phyloP scores from a whole-genome alignment of 129 eudicot species.

The Lactuca sativa region DNA sequence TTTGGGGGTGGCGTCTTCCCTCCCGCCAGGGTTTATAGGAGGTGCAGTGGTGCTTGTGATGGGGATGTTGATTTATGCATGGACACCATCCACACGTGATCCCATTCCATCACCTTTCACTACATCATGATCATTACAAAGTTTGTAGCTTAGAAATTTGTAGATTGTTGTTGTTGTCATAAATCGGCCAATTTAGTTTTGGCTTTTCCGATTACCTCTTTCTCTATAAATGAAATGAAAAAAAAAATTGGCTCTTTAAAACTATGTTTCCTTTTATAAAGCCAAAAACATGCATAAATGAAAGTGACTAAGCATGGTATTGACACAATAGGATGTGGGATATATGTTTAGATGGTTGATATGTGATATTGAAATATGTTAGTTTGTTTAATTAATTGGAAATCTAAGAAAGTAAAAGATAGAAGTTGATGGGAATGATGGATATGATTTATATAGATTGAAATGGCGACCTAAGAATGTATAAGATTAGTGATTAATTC shows the following conservation, averaged over 20 bases:
- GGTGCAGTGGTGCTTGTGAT: conserved; percentile 70
- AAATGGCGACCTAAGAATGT: too few species aligned
- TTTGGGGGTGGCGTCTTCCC: conserved; percentile 82
- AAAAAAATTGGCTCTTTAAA: neutral
- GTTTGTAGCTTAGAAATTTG: conserved; percentile 19
- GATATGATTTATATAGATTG: too few species aligned
- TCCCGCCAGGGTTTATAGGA: conserved; percentile 80
- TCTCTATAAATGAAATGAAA: conserved; percentile 20
- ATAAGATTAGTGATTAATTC: too few species aligned
- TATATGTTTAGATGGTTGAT: too few species aligned
- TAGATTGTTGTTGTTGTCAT: conserved; percentile 4
- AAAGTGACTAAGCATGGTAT: too few species aligned
- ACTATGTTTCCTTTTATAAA: too few species aligned
- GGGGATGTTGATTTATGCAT: conserved; percentile 72
- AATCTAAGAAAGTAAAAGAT: too few species aligned
- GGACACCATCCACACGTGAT: conserved; percentile 50
- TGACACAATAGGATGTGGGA: too few species aligned
- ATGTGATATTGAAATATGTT: too few species aligned
- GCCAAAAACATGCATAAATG: too few species aligned
- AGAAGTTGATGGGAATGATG: too few species aligned
- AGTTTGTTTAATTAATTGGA: too few species aligned
- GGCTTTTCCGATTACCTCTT: conserved; percentile 14
- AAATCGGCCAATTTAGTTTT: conserved; percentile 14
- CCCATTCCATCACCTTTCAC: conserved; percentile 32
- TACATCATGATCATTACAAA: conserved; percentile 20